Evolutionary conservation across 371 early-diverging fungal species (phyloP).

Genomic region (Blyttiomyces sp.): DNA sequence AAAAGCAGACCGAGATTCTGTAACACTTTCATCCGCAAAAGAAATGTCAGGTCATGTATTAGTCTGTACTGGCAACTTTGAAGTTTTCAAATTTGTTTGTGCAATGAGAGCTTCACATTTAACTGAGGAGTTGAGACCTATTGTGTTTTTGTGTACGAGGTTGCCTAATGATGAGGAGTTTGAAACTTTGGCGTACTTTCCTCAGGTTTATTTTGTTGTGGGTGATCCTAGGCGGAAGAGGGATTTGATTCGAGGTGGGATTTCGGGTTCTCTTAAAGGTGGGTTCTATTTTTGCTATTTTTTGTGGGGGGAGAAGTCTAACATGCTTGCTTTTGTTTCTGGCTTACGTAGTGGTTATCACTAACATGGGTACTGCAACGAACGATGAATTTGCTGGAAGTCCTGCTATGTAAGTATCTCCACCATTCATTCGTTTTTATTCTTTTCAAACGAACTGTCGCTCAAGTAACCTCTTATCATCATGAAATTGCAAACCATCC

Average conservation of each 20-base stretch:
- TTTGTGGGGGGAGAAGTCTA: neutral
- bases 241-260: constrained; percentile 31
- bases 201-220: constrained; percentile 31
- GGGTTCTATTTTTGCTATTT: neutral
- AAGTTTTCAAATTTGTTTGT: constrained; percentile 37
- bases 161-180: constrained; percentile 33
- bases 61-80: constrained; percentile 30
- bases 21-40: constrained; percentile 8
- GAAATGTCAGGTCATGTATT: constrained; percentile 30
- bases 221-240: constrained; percentile 36
- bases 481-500: too few relatives aligned
- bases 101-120: constrained; percentile 24
- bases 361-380: constrained; percentile 13
- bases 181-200: constrained; percentile 26
- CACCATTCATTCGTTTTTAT: too few relatives aligned
- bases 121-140: constrained; percentile 20
- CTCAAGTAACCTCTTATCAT: too few relatives aligned
- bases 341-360: constrained; percentile 28
- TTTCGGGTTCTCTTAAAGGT: constrained; percentile 18
- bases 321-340: neutral
- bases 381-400: constrained; percentile 32
- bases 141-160: constrained; percentile 28
- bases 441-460: too few relatives aligned
- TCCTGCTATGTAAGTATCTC: too few relatives aligned
- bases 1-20: constrained; percentile 4